Conservation (phyloP, 2,329 filamentous ascomycete genomes). For the Orbilia quercus region DNA sequence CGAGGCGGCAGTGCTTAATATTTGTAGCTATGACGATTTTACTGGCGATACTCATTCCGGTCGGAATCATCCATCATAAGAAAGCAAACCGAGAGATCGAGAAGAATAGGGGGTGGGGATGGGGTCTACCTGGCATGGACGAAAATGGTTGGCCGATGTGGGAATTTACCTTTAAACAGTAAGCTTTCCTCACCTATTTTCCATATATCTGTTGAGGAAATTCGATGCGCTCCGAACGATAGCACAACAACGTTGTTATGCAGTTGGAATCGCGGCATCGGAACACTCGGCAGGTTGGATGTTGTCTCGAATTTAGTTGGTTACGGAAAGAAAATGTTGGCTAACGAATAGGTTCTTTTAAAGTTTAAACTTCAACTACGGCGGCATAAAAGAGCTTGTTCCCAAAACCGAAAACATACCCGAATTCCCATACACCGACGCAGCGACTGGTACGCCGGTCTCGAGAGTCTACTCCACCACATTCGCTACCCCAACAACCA, state of each 20-base stretch:
- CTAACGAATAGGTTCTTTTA: constrained; percentile 1
- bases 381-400: constrained; percentile 47
- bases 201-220: not conserved
- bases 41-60: constrained; percentile 32
- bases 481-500: constrained; percentile 13
- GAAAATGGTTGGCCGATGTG: constrained; percentile 37
- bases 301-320: not conserved
- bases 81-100: not conserved
- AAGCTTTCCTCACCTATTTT: constrained; percentile 16
- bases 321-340: not conserved
- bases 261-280: not conserved
- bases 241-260: not conserved
- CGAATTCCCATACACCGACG: constrained; percentile 23
- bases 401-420: constrained; percentile 42
- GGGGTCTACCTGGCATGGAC: constrained; percentile 33
- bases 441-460: constrained; percentile 3
- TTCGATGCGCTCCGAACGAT: not conserved
- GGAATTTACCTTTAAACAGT: constrained; percentile 41
- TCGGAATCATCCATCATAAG: constrained; percentile 15
- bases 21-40: constrained; percentile 27
- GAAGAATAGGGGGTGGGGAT: constrained; percentile 26
- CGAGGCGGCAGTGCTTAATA: constrained; percentile 36
- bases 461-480: constrained; percentile 17
- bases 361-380: constrained; percentile 41
- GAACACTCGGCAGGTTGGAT: not conserved